Evolutionary conservation across 1,284 basidiomycete genomes (phyloP).

Genomic region (Cutaneotrichosporon dermatis): DNA sequence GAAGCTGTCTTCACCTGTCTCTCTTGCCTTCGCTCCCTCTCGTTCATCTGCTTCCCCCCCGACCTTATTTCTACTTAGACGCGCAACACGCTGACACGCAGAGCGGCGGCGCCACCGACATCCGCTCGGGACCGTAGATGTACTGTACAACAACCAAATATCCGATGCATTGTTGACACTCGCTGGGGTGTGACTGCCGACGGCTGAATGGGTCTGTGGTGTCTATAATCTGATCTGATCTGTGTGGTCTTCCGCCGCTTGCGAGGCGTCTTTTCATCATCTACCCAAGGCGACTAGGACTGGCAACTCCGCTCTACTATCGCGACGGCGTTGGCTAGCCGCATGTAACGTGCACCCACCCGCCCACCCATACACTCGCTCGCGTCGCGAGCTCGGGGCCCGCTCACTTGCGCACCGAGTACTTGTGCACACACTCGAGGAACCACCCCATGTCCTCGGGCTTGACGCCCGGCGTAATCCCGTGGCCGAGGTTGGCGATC

Average conservation of each 20-base stretch:
- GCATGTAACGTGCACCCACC: too few species aligned
- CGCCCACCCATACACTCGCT: too few species aligned
- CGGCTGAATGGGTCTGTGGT: neutral
- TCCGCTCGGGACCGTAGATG: conserved; percentile 30
- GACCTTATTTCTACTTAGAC: too few species aligned
- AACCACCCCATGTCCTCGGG: conserved; percentile 86
- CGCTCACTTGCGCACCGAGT: conserved; percentile 45
- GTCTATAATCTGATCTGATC: neutral
- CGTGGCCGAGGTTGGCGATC: conserved; percentile 97
- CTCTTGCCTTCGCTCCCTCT: too few species aligned
- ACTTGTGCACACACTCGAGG: conserved; percentile 84
- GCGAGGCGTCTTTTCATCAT: neutral
- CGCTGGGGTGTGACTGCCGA: neutral
- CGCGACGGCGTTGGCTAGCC: too few species aligned
- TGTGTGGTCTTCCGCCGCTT: neutral
- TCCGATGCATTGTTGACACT: conserved; percentile 9
- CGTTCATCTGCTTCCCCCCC: too few species aligned
- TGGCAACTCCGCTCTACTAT: too few species aligned
- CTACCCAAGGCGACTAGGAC: too few species aligned
- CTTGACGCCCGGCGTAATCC: conserved; percentile 93
- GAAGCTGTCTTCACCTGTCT: too few species aligned
- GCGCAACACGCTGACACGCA: conserved; percentile 37
- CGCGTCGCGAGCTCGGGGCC: too few species aligned
- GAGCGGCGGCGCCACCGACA: conserved; percentile 64
- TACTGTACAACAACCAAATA: conserved; percentile 1